phyloP scores from a whole-genome alignment of 345 rosid genomes.

The Turritis glabra region DNA sequence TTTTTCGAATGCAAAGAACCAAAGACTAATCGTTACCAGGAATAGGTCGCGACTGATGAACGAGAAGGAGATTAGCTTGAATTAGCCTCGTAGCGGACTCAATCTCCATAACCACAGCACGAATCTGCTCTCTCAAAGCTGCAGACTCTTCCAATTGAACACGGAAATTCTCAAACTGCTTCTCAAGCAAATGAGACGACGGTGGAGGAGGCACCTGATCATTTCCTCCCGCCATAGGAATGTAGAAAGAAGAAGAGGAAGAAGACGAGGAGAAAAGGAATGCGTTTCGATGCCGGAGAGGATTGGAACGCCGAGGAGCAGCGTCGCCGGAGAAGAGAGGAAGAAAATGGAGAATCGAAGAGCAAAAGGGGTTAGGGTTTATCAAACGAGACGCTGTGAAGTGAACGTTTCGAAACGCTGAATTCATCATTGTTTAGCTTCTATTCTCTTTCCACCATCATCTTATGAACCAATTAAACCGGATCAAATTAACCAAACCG shows the following conservation, averaged over 20 bases:
- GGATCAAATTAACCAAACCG: neutral
- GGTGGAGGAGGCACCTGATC: slow-evolving; percentile 19
- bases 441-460: neutral
- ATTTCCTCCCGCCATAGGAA: slow-evolving; percentile 60
- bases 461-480: slow-evolving; percentile 14
- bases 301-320: slow-evolving; percentile 14
- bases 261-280: slow-evolving; percentile 26
- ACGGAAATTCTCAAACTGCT: slow-evolving; percentile 80
- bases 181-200: slow-evolving; percentile 50
- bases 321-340: slow-evolving; percentile 27
- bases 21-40: slow-evolving; percentile 51
- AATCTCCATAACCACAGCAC: slow-evolving; percentile 67
- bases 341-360: slow-evolving; percentile 28
- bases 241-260: slow-evolving; percentile 12
- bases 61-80: slow-evolving; percentile 75
- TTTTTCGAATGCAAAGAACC: neutral
- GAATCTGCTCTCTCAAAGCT: slow-evolving; percentile 70
- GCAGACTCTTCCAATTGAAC: slow-evolving; percentile 72
- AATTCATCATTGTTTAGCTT: slow-evolving; percentile 42
- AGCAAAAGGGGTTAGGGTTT: slow-evolving; percentile 50
- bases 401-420: slow-evolving; percentile 50
- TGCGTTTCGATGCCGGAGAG: slow-evolving; percentile 15
- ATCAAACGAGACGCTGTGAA: slow-evolving; percentile 39
- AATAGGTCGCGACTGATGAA: slow-evolving; percentile 85
- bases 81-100: slow-evolving; percentile 74